These are phyloP conservation scores for Stellera chamaejasme DNA, from an alignment of 345 rosid genomes.

Conservation along the genomic window DNA sequence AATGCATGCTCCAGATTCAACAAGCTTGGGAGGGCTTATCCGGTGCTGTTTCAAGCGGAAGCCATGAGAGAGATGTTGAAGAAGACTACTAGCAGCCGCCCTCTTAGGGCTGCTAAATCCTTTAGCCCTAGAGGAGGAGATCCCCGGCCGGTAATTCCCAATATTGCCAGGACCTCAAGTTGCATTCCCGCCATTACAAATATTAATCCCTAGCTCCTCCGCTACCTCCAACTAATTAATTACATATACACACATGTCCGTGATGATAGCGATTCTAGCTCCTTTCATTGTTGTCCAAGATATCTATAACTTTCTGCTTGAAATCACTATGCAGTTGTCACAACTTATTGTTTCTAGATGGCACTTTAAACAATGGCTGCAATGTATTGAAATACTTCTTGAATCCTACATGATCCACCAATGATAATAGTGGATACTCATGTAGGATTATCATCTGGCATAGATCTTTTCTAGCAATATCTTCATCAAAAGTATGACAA, in stretches of 20 bases:
- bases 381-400: too few species aligned
- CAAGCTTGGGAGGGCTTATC: slow-evolving; percentile 73
- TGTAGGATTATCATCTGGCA: too few species aligned
- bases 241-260: background rate
- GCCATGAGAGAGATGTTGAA: slow-evolving; percentile 82
- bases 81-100: slow-evolving; percentile 29
- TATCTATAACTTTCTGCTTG: too few species aligned
- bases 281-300: too few species aligned
- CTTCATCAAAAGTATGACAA: too few species aligned
- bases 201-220: background rate
- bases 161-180: slow-evolving; percentile 74
- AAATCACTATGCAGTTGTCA: too few species aligned
- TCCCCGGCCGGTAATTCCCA: slow-evolving; percentile 31
- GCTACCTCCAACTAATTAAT: too few species aligned
- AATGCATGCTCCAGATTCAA: slow-evolving; percentile 68
- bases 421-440: too few species aligned
- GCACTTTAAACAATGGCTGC: too few species aligned
- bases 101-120: slow-evolving; percentile 39
- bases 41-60: slow-evolving; percentile 72
- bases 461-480: too few species aligned
- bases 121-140: slow-evolving; percentile 36
- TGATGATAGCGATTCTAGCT: background rate
- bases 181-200: slow-evolving; percentile 75
- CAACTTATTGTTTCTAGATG: too few species aligned
- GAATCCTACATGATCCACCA: too few species aligned